Evolutionary conservation across 371 early-diverging fungal species (phyloP), one percentile per base, ranked within the genome.

Genomic region (Mucor ambiguus): DNA sequence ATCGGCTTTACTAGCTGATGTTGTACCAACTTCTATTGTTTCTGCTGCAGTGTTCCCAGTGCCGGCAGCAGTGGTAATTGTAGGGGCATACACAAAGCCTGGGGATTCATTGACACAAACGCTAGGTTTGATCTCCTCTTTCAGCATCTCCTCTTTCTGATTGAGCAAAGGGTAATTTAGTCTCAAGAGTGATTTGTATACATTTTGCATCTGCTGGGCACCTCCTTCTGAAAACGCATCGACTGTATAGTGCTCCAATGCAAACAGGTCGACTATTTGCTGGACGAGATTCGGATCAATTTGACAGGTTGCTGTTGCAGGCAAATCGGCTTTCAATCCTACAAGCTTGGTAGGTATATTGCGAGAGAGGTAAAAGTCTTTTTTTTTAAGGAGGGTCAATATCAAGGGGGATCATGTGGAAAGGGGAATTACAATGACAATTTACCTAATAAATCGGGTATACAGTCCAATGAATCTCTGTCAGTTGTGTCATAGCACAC

Each of bases 361-460:
- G 18, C 71, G 73, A 20, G 75, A 65, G 22, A 70, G 60, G 52
- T 64, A 73, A 44, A 68, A 68, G 49, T 71, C 75, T 80, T 48
- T 18, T 41, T 41, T 41, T 68, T 52, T 60, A 43, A n/a, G 41
- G 37, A 30, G 33, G 20, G 49, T 24, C 18, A 35, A 35, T 33
- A 60, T 11, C 22, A 41, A 33, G 41, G 41, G 38, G 30, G 33
- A n/a, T 48, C 29, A 56, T 29, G 55, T 41, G 35, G 5, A 32
- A 32, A 33, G 63, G 58, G 38, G 56, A 54, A 28, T 28, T 5
- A 58, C 54, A 67, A 67, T 62, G 58, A 48, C 46, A 65, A 61
- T 68, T 65, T 78, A 78, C 81, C 71, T 57, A 75, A 70, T 61
- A 81, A 62, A 68, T 78, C 75, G 18, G 74, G 73, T 58, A 77